phyloP scores from a whole-genome alignment of 495 filamentous ascomycete genomes.

The Tuber calosporum region DNA sequence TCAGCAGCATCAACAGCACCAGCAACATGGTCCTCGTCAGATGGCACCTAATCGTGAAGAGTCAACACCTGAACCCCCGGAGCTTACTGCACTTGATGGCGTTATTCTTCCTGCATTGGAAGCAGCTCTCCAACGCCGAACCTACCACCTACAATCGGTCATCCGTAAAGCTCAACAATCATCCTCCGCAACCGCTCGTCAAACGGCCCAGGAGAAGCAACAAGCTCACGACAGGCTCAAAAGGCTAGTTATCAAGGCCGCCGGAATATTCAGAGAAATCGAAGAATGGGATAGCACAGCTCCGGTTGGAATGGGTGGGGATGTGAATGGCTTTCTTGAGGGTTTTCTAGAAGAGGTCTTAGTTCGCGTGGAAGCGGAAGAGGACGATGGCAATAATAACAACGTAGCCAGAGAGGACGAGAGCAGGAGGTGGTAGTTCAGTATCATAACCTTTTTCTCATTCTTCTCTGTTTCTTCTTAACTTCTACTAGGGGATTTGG shows the following conservation, averaged over 20 bases:
- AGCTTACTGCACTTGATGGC: conserved; percentile 56
- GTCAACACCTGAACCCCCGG: conserved; percentile 32
- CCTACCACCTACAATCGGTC: conserved; percentile 55
- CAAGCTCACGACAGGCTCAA: conserved; percentile 75
- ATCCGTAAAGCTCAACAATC: conserved; percentile 43
- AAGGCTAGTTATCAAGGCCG: conserved; percentile 66
- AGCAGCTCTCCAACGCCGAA: conserved; percentile 74
- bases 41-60: conserved; percentile 17
- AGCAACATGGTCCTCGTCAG: conserved; percentile 14
- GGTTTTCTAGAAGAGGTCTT: conserved; percentile 89
- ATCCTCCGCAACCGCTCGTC: conserved; percentile 28
- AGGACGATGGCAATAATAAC: conserved; percentile 53
- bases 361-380: conserved; percentile 78
- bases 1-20: conserved; percentile 7
- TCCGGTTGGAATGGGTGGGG: conserved; percentile 84
- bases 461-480: background rate
- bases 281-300: conserved; percentile 75
- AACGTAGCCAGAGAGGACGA: conserved; percentile 25
- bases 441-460: background rate
- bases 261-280: conserved; percentile 72
- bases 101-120: conserved; percentile 88
- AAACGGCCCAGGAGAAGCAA: conserved; percentile 55
- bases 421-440: conserved; percentile 21
- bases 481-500: background rate
- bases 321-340: conserved; percentile 78